phyloP scores from a whole-genome alignment of 1,284 basidiomycete species.

The Macrocystidia cucumis region DNA sequence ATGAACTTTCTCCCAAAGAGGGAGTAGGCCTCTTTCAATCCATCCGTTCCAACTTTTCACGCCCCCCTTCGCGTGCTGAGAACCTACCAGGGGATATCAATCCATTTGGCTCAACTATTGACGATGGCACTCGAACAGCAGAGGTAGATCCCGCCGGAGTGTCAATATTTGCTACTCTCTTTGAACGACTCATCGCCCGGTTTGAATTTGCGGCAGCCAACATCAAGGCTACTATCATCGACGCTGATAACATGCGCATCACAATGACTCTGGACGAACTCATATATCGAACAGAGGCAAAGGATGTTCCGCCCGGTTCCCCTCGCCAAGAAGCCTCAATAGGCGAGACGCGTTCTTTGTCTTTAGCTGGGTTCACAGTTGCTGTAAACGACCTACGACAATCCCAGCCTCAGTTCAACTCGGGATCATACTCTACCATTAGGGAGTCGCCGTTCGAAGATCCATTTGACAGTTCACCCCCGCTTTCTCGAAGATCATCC shows the following conservation, averaged over 20 bases:
- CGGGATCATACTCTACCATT: constrained; percentile 1
- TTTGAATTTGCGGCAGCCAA: constrained; percentile 75
- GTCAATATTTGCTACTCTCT: constrained; percentile 77
- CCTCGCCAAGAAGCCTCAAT: constrained; percentile 13
- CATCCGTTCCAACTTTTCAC: constrained; percentile 48
- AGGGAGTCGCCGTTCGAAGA: constrained; percentile 1
- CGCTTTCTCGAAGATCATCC: constrained; percentile 35
- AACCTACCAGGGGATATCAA: constrained; percentile 62
- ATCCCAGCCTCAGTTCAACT: constrained; percentile 15
- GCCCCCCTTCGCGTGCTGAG: constrained; percentile 24
- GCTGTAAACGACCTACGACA: constrained; percentile 31
- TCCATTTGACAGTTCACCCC: constrained; percentile 15
- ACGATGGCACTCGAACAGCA: constrained; percentile 25
- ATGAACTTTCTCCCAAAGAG: constrained; percentile 69
- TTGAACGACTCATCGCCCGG: constrained; percentile 77
- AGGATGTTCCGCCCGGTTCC: constrained; percentile 14
- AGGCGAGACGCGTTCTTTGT: constrained; percentile 38
- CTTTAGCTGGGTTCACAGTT: constrained; percentile 41
- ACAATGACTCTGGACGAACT: constrained; percentile 52
- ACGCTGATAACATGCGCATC: constrained; percentile 54
- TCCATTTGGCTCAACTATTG: constrained; percentile 37
- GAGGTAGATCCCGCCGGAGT: constrained; percentile 65
- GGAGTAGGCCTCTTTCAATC: constrained; percentile 69
- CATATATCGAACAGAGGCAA: constrained; percentile 42
- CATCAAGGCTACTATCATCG: constrained; percentile 58